A percentile compares a stretch with the other conserved stretches of the same genome.
These are phyloP conservation scores for Uronychia binucleata DNA, from an alignment of 73 alveolate species.

Conservation along the genomic window DNA sequence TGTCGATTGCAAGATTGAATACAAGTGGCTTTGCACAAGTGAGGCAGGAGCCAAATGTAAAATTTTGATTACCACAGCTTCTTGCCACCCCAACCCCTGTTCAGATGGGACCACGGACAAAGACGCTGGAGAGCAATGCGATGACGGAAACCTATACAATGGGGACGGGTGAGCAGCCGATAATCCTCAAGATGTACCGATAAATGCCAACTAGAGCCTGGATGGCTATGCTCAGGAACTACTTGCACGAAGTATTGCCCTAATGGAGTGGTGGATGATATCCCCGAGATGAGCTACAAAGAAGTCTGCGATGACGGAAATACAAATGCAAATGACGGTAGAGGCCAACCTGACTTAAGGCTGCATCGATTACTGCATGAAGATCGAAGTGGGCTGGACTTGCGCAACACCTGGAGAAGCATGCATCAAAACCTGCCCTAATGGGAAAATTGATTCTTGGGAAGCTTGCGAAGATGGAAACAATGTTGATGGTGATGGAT, in stretches of 20 bases:
- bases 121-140: constrained; percentile 9
- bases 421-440: constrained; percentile 7
- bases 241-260: constrained; percentile 38
- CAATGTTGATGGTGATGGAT: constrained; percentile 11
- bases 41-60: not conserved
- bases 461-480: constrained; percentile 17
- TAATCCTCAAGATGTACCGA: not conserved
- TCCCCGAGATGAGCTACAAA: not conserved
- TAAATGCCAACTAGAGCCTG: constrained; percentile 8
- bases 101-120: not conserved
- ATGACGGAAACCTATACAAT: constrained; percentile 7
- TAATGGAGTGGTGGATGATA: constrained; percentile 25
- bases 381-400: constrained; percentile 13
- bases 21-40: constrained; percentile 9
- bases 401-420: constrained; percentile 21
- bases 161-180: constrained; percentile 8
- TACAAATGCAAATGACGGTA: not conserved
- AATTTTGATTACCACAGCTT: not conserved
- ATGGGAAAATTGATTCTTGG: not conserved
- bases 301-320: constrained; percentile 23
- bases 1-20: constrained; percentile 3
- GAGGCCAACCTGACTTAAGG: not conserved
- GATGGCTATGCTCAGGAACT: constrained; percentile 35
- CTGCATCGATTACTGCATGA: not conserved
- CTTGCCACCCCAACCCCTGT: not conserved